Base-by-base conservation (phyloP, 2,329 filamentous ascomycete genomes). In the Leptodontidium sp. region DNA sequence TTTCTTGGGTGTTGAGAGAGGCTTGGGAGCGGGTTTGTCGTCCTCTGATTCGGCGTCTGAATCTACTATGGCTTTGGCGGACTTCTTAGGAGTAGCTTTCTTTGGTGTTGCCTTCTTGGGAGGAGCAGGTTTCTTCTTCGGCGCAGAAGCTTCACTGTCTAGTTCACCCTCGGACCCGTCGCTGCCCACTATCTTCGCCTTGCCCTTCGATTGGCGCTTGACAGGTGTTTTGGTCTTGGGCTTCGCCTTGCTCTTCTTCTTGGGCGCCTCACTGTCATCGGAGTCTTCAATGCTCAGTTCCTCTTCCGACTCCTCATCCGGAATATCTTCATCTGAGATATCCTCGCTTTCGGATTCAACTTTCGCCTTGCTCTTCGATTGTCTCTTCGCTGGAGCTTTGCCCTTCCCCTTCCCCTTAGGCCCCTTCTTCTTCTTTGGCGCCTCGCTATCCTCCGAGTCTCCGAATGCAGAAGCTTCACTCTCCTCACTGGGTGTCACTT, bases 1-100 rank as follows among this genome's bases (percentile, higher is more conserved):
- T 63, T 71, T 65, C 69, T 76, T 68, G 4, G 61, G 58, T 53
- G 32, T 70, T 21, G 49, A 29, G 14, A 83, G 83, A 47, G 79
- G 80, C 6, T 80, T 79, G 24, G 77, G 76, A 73, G 79, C 65
- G 47, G 64, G 49, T 40, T 55, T 45, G 17, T 59, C 43, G 11
- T 68, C 57, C 29, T 72, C 69, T 2, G 62, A 63, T 57, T 67
- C 43, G 8, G 24, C 61, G 21, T 66, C 66, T 52, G 66, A 63
- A 17, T 75, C 75, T 58, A 78, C 79, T 47, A 40, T 38, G 14
- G 43, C 61, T 66, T 68, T 64, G 15, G 21, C 15, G 8, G n/a
- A 21, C 57, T 58, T 58, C 65, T 75, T 76, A 11, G 74, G 74
- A 11, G 69, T 70, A 15, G 62, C 57, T 38, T 65, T 71, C 59